A percentile compares a stretch with the other conserved stretches of the same genome.
Conservation (phyloP, 306 rosid genomes). For the Trichosanthes cucumerina region DNA sequence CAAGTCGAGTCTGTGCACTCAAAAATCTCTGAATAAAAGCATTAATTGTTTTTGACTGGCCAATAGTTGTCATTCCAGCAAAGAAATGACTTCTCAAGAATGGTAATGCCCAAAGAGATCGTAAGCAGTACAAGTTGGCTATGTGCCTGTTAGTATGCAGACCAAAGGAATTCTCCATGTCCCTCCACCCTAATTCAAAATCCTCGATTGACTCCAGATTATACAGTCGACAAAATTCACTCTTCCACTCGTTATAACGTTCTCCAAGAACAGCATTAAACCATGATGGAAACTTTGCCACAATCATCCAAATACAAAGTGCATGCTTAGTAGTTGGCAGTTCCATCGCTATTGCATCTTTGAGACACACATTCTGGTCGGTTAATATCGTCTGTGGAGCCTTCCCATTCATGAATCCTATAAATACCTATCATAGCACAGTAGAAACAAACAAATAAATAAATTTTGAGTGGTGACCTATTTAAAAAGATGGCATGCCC, state of each 20-base stretch:
- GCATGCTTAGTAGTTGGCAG: slow-evolving; percentile 73
- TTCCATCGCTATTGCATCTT: slow-evolving; percentile 75
- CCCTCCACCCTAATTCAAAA: slow-evolving; percentile 86
- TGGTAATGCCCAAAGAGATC: slow-evolving; percentile 79
- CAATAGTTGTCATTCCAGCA: slow-evolving; percentile 85
- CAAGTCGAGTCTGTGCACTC: slow-evolving; percentile 87
- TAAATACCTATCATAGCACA: slow-evolving; percentile 59
- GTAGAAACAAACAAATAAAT: slow-evolving; percentile 10
- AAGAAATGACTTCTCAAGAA: slow-evolving; percentile 90
- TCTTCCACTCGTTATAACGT: slow-evolving; percentile 94
- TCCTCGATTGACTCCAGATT: slow-evolving; percentile 82
- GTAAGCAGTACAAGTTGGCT: slow-evolving; percentile 59
- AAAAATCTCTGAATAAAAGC: slow-evolving; percentile 93
- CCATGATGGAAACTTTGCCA: slow-evolving; percentile 96
- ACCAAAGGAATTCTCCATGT: slow-evolving; percentile 78
- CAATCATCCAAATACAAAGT: slow-evolving; percentile 96
- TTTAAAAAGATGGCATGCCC: neutral
- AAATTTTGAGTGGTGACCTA: neutral
- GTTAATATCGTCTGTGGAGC: slow-evolving; percentile 84
- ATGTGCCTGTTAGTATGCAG: slow-evolving; percentile 80
- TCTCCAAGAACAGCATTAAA: slow-evolving; percentile 93
- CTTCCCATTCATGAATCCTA: slow-evolving; percentile 89
- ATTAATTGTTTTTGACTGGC: slow-evolving; percentile 80
- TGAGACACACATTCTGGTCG: slow-evolving; percentile 82
- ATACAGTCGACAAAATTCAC: slow-evolving; percentile 72